phyloP scores from a whole-genome alignment of 192 early-diverging fungal genomes.

The Coemansia sp. region DNA sequence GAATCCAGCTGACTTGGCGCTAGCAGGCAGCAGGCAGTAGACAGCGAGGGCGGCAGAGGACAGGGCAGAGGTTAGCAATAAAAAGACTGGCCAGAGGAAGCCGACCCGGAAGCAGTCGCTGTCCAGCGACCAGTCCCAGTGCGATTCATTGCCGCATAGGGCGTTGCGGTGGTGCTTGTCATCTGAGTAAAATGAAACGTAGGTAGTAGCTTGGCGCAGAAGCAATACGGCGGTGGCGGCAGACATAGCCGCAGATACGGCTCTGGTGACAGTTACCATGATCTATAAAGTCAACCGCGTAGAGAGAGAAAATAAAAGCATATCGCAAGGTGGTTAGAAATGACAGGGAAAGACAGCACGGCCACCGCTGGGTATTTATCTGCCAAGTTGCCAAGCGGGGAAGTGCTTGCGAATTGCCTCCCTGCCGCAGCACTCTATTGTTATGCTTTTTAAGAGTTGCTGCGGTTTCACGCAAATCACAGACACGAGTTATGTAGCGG shows the following conservation, averaged over 20 bases:
- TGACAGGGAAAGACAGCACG: too few relatives aligned
- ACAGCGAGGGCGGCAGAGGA: neutral
- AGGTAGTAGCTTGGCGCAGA: neutral
- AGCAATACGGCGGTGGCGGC: neutral
- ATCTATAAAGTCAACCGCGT: neutral
- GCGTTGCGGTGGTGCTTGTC: neutral
- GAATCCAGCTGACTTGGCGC: neutral
- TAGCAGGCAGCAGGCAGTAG: neutral
- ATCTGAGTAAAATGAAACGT: neutral
- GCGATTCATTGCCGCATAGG: constrained; percentile 3
- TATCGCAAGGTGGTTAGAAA: neutral
- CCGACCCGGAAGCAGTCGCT: constrained; percentile 19
- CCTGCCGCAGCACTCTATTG: too few relatives aligned
- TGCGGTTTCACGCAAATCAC: too few relatives aligned
- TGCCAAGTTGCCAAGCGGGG: too few relatives aligned
- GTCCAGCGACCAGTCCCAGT: constrained; percentile 8
- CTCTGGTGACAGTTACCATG: neutral
- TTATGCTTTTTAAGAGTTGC: too few relatives aligned
- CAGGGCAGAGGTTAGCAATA: neutral
- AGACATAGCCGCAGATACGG: neutral
- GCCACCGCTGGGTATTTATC: too few relatives aligned
- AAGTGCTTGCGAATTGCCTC: too few relatives aligned
- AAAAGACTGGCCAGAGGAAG: constrained; percentile 23
- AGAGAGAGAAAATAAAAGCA: neutral
- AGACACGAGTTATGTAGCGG: too few relatives aligned